Base-by-base conservation (phyloP, 257 asterid genomes). In the Nicotiana sylvestris region DNA sequence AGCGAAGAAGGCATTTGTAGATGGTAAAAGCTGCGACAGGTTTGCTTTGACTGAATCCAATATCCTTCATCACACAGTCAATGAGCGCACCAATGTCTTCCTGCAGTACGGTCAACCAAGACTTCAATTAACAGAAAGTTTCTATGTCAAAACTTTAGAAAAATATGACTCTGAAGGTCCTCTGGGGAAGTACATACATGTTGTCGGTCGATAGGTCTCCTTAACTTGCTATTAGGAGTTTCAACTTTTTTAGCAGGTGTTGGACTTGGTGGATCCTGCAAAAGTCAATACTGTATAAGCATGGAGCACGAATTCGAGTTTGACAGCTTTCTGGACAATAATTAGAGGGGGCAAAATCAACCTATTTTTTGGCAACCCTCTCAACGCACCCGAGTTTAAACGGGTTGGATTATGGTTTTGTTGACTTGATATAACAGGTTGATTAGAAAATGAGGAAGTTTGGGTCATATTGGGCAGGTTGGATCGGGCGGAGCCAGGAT, bases 1-100 rank as follows among this genome's bases (percentile, higher is more conserved):
- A 96, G 86, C 94, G 95, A 85, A 96, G 90, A 85, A 96, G 98
- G 87, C 98, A 96, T 84, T 94, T 96, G 89, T 93, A 96, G 81
- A 96, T 93, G 69, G 98, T 94, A 91, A 94, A 94, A 83, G 98
- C 99, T 43, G 99, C 98, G 70, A 94, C 95, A 72, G 99, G 97
- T 85, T 93, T 96, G 84, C 98, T 98, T 86, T 96, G 97, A 86
- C 98, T 96, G 90, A 96, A 96, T 61, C 98, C 98, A 78, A 94
- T 91, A 77, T 94, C 93, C 90, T 93, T 93, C 91, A 83, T 86
- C 60, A 90, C 95, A 85, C 97, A 91, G 66, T 92, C 90, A 88
- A 96, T 96, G 79, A 96, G 97, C 43, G 95, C 87, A 89, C 92
- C 99, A 84, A 96, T 95, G 87, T 94, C 97, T 96, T 96, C 99